Base-by-base conservation (phyloP, 1,139 yeast species). In the Scheffersomyces illinoinensis region DNA sequence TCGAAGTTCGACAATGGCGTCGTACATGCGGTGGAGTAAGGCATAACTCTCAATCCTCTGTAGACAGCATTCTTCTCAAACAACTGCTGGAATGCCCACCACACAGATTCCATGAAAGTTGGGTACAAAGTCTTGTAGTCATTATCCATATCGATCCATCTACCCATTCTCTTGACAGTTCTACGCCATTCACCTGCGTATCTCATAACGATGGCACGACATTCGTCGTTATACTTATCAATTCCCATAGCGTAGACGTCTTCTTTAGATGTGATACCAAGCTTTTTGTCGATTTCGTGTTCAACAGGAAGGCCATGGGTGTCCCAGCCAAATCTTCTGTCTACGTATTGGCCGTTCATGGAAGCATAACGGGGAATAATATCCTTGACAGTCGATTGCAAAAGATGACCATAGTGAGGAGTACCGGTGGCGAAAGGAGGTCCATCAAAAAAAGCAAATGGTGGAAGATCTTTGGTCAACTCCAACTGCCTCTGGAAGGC, bases 341-440 rank as follows among this genome's bases (percentile, higher is more conserved):
- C 97, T 54, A 95, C 99, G 68, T 90, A 91, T 76, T 86, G 90
- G 19, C 99, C 99, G 67, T 91, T 93, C 98, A 95, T 95, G 65
- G 97, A 91, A 59, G 99, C 98, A 73, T 93, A 95, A 74, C 99
- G 87, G 59, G 99, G 99, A 60, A 95, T 93, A 66, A 95, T 91
- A 79, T 95, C 99, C 82, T 93, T 95, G 68, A 93, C 91, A 59
- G 99, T 95, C 50, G 98, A 93, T 3, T 98, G 96, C 75, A 96
- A 82, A 71, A 95, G 89, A 73, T 95, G 99, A 62, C 99, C 99
- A 74, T 95, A 96, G 74, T 95, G 99, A 54, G 99, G 99, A 50
- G 98, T 91, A 72, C 99, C 98, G 5, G 99, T 95, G 59, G 99
- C 99, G 76, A 95, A 95, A 66, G 99, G 99, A 14, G 99, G 99